Evolutionary conservation across 1,284 basidiomycete species (phyloP), one percentile per base, ranked within the genome.

Genomic region (Schizopora paradoxa): DNA sequence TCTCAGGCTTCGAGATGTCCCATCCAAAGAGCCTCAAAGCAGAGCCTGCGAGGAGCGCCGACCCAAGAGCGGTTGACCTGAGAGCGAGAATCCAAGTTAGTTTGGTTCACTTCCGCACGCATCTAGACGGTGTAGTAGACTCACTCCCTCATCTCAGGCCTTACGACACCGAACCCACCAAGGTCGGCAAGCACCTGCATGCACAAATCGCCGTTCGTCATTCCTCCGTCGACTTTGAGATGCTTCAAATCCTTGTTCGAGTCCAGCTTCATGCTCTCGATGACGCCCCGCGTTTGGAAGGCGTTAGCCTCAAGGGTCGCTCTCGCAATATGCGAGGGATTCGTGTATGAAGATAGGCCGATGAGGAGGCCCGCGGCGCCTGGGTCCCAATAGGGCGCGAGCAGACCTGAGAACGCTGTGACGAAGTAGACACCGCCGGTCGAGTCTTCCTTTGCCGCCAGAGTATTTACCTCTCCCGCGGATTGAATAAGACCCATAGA

Each of bases 341-440:
- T 97, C 32, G 93, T 96, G 68, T 92, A 97, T 31, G 89, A 83
- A 0, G 93, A 91, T 45, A 99, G 66, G 33, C 88, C 81, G 45
- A 94, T 91, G 41, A 96, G 73, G 23, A 88, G 67, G 0, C 90
- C 91, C 8, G 82, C 83, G 13, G 91, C 91, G 16, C 79, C 78
- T 36, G 90, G 79, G 62, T 95, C 92, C 92, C 92, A 95, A 65
- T 92, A 91, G 2, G 91, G 91, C 13, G 91, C 91, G 34, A 95
- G 78, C 27, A 97, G 73, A 51, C 93, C 94, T 44, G 86, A 87
- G 71, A 98, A 96, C 6, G 91, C 94, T 1, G 95, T 95, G 31
- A 99, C 95, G 60, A 99, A 99, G 71, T 92, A 97, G 28, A 97
- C 76, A n/a, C 95, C 95, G 35, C 89, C 94, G 0, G 91, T 86